Evolutionary conservation across 164 flowering plant genomes (phyloP).

Genomic region (Stephania yunnanensis): DNA sequence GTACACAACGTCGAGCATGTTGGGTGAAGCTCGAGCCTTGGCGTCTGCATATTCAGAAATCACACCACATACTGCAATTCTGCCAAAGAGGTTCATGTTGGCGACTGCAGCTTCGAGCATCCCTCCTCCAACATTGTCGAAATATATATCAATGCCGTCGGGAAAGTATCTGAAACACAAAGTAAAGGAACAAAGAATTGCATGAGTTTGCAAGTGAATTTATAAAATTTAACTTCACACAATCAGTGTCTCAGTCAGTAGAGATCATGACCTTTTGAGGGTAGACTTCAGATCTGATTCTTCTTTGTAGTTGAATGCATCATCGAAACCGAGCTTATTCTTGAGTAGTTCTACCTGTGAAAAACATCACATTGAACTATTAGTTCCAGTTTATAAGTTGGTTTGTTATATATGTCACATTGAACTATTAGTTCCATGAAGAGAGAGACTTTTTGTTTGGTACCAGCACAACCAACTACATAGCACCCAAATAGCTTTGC

Average conservation of each 20-base stretch:
- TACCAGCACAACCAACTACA: conserved; percentile 76
- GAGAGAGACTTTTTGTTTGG: conserved; percentile 51
- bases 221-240: neutral
- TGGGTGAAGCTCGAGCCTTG: conserved; percentile 33
- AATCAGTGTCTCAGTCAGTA: neutral
- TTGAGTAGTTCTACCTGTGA: conserved; percentile 60
- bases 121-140: conserved; percentile 78
- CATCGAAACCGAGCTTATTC: conserved; percentile 72
- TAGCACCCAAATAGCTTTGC: conserved; percentile 73
- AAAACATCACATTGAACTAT: neutral
- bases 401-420: neutral
- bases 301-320: conserved; percentile 80
- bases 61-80: conserved; percentile 63
- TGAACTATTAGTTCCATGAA: neutral
- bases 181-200: neutral
- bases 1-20: conserved; percentile 50
- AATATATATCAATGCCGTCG: conserved; percentile 71
- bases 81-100: conserved; percentile 63
- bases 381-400: neutral
- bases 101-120: conserved; percentile 68
- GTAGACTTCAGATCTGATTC: conserved; percentile 56
- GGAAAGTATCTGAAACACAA: conserved; percentile 53
- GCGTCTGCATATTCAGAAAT: conserved; percentile 49
- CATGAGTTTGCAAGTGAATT: neutral
- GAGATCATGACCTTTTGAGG: conserved; percentile 41